Evolutionary conservation across 345 rosid genomes (phyloP), one percentile per base, ranked within the genome.

Genomic region (Microthlaspi erraticum): DNA sequence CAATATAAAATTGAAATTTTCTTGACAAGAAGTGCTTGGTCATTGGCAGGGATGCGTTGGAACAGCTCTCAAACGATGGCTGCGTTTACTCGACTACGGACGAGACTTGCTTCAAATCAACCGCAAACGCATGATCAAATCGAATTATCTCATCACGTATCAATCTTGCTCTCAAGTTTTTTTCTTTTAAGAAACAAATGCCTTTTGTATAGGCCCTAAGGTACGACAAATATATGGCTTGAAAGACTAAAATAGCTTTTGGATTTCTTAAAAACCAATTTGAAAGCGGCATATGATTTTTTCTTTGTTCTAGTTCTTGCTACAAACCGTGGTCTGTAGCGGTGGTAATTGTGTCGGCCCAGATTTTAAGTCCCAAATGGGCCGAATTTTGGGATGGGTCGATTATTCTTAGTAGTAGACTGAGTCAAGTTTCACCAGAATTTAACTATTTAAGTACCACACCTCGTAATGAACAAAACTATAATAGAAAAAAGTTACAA

Each of bases 21-120:
- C 13, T 78, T 41, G 66, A 50, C 53, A 16, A 70, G 17, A 42
- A 67, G 6, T 33, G 18, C 1, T 68, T 44, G 62, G 49, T 50
- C 16, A n/a, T 53, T 55, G 74, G 77, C 93, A 91, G 97, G 95
- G 83, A 83, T 45, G 91, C 82, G 37, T 65, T 89, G 18, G 86
- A 78, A 39, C 75, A 20, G 49, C 92, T 91, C 37, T 79, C 77
- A 10, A 79, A 71, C 12, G 90, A 86, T 54, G 92, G 96, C 55
- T 57, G 76, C 6, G 78, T 91, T 59, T 91, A 94, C 83, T 76
- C 95, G 0, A 82, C 89, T 0, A 78, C 63, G 5, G 90, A 91
- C 17, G 97, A 93, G 34, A 64, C 72, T 73, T 81, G 86, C 83
- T 93, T 55, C 75, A 91, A 85, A 66, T 86, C 96, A 33, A 81